Evolutionary conservation across 768 basidiomycete species (phyloP).

Genomic region (Lactarius evosmus): DNA sequence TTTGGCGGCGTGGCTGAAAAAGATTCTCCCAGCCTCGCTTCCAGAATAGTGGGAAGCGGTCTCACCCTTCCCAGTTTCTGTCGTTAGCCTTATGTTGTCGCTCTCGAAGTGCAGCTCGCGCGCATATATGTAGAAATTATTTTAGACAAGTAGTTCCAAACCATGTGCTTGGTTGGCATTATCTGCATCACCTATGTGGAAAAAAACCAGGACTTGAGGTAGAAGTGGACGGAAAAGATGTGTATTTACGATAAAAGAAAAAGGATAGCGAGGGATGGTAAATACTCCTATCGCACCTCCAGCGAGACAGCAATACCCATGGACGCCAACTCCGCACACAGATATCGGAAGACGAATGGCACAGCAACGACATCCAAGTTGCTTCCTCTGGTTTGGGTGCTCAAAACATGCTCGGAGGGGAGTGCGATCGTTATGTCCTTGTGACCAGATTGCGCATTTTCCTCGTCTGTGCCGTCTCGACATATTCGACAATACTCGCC

Average conservation of each 20-base stretch:
- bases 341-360: constrained; percentile 91
- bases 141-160: neutral
- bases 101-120: neutral
- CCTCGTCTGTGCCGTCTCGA: constrained; percentile 62
- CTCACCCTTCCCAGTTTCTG: neutral
- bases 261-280: neutral
- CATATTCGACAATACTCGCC: constrained; percentile 98
- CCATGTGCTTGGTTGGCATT: no score
- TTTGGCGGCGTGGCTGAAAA: constrained; percentile 66
- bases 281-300: constrained; percentile 47
- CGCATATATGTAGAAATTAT: neutral
- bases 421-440: constrained; percentile 64
- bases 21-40: constrained; percentile 41
- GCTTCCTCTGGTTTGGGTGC: constrained; percentile 58
- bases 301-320: constrained; percentile 96
- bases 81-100: neutral
- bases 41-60: neutral
- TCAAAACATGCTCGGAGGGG: constrained; percentile 63
- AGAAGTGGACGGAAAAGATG: neutral
- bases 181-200: no score
- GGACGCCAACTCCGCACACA: constrained; percentile 94
- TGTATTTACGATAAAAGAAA: neutral
- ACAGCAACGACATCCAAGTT: constrained; percentile 94
- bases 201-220: no score
- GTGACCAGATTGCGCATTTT: constrained; percentile 52